These are phyloP conservation scores for Aspergillus uvarum DNA, from an alignment of 2,329 filamentous ascomycete species.

Conservation along the genomic window DNA sequence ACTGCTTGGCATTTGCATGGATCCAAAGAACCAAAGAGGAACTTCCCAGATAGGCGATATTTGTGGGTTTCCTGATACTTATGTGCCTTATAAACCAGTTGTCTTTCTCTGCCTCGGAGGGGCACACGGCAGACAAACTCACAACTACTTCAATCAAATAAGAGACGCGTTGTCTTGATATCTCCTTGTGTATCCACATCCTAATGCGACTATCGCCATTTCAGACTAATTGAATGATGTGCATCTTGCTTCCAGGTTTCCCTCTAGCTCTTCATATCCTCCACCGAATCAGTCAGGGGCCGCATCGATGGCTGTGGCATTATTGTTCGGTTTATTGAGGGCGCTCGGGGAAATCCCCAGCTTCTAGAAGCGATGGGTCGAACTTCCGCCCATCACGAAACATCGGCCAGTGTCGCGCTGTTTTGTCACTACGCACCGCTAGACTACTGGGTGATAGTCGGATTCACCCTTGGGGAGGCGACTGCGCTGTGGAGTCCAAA, in stretches of 20 bases:
- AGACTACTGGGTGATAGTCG: background rate
- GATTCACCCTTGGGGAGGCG: background rate
- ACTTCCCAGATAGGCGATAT: background rate
- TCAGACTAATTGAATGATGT: too few species aligned
- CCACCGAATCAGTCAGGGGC: background rate
- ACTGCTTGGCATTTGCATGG: background rate
- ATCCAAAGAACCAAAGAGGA: background rate
- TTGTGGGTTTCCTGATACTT: background rate
- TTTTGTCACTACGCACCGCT: background rate
- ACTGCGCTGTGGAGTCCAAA: conserved; percentile 6
- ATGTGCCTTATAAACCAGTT: background rate
- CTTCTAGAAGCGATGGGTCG: background rate
- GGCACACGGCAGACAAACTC: background rate
- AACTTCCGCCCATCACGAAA: background rate
- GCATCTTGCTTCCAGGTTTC: background rate
- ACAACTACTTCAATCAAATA: background rate
- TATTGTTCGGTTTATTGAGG: background rate
- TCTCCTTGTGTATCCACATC: too few species aligned
- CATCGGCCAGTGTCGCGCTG: background rate
- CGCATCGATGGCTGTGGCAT: background rate
- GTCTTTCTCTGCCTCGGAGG: background rate
- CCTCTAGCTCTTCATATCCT: background rate
- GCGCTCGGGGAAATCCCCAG: background rate
- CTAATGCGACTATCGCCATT: too few species aligned
- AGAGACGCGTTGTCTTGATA: too few species aligned